Evolutionary conservation across 495 filamentous ascomycete species (phyloP).

Genomic region (Chaetomium fimeti): DNA sequence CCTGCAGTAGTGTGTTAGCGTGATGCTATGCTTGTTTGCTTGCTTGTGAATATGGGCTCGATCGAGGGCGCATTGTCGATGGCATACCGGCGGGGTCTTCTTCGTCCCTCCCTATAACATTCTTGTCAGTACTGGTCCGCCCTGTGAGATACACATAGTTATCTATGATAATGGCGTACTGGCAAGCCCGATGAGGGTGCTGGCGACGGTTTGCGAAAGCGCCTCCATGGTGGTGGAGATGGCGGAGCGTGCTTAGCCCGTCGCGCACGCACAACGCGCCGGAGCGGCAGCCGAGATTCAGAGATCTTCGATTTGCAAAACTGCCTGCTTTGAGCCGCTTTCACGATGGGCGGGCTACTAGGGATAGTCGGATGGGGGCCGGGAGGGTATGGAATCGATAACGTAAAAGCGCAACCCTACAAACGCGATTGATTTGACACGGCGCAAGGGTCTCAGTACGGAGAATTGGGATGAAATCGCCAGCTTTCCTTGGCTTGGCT

Average conservation of each 20-base stretch:
- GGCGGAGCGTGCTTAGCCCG: slow-evolving; percentile 16
- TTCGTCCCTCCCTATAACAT: slow-evolving; percentile 50
- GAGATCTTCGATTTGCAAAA: background rate
- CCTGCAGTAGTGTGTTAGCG: slow-evolving; percentile 37
- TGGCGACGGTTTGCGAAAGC: slow-evolving; percentile 37
- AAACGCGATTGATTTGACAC: slow-evolving; percentile 2
- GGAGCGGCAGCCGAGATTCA: slow-evolving; percentile 8
- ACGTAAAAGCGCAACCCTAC: slow-evolving; percentile 8
- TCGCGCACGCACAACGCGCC: slow-evolving; percentile 7
- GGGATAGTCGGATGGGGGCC: slow-evolving; percentile 9
- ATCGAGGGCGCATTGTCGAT: slow-evolving; percentile 1
- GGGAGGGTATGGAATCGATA: slow-evolving; percentile 24
- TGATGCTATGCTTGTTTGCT: background rate
- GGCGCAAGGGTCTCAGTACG: slow-evolving; percentile 6
- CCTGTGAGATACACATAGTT: background rate
- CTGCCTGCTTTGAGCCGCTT: background rate
- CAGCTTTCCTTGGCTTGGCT: slow-evolving; percentile 22
- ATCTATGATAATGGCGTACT: slow-evolving; percentile 34
- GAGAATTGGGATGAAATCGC: slow-evolving; percentile 22
- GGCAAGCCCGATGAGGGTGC: slow-evolving; percentile 44
- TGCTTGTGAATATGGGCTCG: background rate
- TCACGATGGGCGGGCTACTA: slow-evolving; percentile 14
- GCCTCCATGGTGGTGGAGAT: slow-evolving; percentile 27
- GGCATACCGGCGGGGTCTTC: slow-evolving; percentile 51
- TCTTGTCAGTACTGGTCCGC: slow-evolving; percentile 25